These are phyloP conservation scores for Kwoniella shivajii DNA, from an alignment of 1,284 basidiomycete genomes.

Conservation along the genomic window DNA sequence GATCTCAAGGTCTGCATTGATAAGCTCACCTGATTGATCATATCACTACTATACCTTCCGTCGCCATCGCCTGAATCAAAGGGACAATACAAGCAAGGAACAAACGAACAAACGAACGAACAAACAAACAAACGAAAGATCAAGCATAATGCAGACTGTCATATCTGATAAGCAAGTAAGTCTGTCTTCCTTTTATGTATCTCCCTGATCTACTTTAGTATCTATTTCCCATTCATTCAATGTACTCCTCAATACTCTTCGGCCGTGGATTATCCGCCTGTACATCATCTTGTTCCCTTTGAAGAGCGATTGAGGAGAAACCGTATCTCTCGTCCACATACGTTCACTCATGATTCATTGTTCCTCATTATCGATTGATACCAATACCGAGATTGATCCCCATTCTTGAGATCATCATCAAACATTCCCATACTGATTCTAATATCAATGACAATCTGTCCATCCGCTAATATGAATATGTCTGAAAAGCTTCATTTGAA, in stretches of 20 bases:
- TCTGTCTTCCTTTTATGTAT: neutral
- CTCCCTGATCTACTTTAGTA: neutral
- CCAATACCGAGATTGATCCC: neutral
- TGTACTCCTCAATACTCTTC: no score
- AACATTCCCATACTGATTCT: no score
- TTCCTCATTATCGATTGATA: neutral
- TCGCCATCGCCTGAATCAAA: neutral
- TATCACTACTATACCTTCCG: neutral
- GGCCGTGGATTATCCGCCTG: neutral
- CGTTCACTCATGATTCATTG: neutral
- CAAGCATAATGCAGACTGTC: slow-evolving; percentile 21
- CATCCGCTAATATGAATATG: slow-evolving; percentile 16
- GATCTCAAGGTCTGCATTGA: no score
- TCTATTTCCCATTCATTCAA: neutral
- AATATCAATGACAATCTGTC: slow-evolving; percentile 6
- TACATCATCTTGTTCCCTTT: neutral
- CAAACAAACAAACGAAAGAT: no score
- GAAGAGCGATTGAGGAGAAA: neutral
- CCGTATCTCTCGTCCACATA: neutral
- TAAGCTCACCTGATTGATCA: neutral
- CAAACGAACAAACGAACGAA: neutral
- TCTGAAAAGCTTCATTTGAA: slow-evolving; percentile 8
- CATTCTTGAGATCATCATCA: neutral
- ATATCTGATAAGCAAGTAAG: slow-evolving; percentile 32
- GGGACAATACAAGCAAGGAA: neutral